A percentile compares a stretch with the other conserved stretches of the same genome.
These are phyloP conservation scores for Botrytis deweyae DNA, from an alignment of 2,329 filamentous ascomycete species.

Conservation along the genomic window DNA sequence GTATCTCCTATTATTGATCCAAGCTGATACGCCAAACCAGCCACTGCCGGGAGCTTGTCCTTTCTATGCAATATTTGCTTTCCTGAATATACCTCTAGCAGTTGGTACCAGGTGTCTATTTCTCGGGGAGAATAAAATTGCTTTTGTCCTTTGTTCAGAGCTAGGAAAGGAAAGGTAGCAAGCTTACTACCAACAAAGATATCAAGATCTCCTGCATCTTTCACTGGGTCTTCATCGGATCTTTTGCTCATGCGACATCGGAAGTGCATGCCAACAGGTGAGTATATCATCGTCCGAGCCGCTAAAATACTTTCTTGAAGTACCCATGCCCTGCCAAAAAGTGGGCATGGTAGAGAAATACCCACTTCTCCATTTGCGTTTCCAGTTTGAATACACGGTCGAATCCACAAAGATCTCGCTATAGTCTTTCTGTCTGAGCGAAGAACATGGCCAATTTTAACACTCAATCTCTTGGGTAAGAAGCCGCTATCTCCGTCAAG, in stretches of 20 bases:
- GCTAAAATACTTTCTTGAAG: conserved; percentile 9
- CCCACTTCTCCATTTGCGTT: neutral
- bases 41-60: conserved; percentile 2
- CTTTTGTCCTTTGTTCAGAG: neutral
- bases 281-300: neutral
- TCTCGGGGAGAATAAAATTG: neutral
- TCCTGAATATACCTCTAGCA: neutral
- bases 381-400: neutral
- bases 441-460: neutral
- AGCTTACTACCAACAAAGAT: neutral
- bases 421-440: neutral
- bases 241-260: neutral
- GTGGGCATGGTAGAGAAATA: neutral
- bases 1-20: neutral
- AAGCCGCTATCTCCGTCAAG: neutral
- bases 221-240: neutral
- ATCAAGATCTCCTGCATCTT: neutral
- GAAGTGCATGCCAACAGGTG: neutral
- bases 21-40: neutral
- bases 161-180: neutral
- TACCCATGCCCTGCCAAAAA: neutral
- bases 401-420: conserved; percentile 4
- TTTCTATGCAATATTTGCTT: neutral
- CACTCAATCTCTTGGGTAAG: neutral
- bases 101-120: neutral